phyloP scores from a whole-genome alignment of 75 land plant genomes.

The Sequoia sempervirens region DNA sequence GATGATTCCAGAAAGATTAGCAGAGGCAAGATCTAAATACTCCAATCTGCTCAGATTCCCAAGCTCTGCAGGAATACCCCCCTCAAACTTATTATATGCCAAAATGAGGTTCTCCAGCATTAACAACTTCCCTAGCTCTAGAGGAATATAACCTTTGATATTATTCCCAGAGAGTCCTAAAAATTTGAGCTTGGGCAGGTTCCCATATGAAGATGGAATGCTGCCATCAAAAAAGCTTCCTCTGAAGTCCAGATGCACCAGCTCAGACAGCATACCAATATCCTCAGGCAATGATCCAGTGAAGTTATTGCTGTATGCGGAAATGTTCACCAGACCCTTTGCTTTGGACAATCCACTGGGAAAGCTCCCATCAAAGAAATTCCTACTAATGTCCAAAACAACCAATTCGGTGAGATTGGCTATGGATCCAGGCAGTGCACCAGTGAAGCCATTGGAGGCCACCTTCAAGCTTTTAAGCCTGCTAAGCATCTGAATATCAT shows the following conservation, averaged over 20 bases:
- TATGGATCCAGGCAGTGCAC: constrained; percentile 46
- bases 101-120: constrained; percentile 58
- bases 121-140: constrained; percentile 59
- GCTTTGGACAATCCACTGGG: constrained; percentile 38
- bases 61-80: constrained; percentile 63
- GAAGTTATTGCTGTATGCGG: constrained; percentile 73
- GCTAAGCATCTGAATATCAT: constrained; percentile 24
- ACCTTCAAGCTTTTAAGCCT: constrained; percentile 40
- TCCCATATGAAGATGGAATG: constrained; percentile 63
- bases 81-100: constrained; percentile 75
- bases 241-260: constrained; percentile 71
- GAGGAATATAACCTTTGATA: constrained; percentile 51
- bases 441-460: constrained; percentile 43
- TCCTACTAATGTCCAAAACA: constrained; percentile 50
- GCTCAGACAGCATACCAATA: constrained; percentile 42
- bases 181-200: constrained; percentile 52
- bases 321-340: constrained; percentile 24
- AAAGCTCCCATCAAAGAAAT: constrained; percentile 38
- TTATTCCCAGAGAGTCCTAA: constrained; percentile 72
- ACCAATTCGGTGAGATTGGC: constrained; percentile 26
- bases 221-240: constrained; percentile 74
- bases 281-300: constrained; percentile 59
- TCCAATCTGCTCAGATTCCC: constrained; percentile 72
- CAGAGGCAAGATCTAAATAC: constrained; percentile 59
- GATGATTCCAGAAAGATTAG: constrained; percentile 51